These are phyloP conservation scores for Colletotrichum paranaense DNA, from an alignment of 2,329 filamentous ascomycete species.

Conservation along the genomic window DNA sequence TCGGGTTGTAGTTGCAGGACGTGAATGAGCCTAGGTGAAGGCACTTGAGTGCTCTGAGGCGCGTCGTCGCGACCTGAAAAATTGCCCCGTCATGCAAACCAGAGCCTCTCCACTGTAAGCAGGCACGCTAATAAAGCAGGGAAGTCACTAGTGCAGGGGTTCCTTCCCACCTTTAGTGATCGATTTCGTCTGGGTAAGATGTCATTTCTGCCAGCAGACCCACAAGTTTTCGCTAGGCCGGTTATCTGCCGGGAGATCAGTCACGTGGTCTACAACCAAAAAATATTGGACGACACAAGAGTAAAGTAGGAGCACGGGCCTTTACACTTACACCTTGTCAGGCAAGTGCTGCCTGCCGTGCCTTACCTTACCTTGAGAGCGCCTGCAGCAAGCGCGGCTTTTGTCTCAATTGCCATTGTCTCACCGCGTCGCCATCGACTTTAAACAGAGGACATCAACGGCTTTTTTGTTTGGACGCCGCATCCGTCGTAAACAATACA, in stretches of 20 bases:
- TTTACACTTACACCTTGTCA: no score
- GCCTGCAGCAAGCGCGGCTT: conserved; percentile 4
- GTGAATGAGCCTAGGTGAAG: not conserved
- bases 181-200: conserved; percentile 26
- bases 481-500: conserved; percentile 23
- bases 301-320: not conserved
- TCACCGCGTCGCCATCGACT: conserved; percentile 17
- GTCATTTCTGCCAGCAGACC: conserved; percentile 27
- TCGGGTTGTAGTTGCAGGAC: not conserved
- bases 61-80: conserved; percentile 37
- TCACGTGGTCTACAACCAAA: conserved; percentile 7
- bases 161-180: conserved; percentile 27
- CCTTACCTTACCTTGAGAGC: not conserved
- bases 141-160: conserved; percentile 35
- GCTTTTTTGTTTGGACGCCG: conserved; percentile 1
- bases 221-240: conserved; percentile 23
- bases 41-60: conserved; percentile 11
- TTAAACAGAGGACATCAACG: conserved; percentile 17
- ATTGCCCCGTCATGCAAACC: conserved; percentile 35
- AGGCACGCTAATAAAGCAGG: conserved; percentile 20
- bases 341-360: not conserved
- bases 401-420: conserved; percentile 9
- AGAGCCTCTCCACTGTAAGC: conserved; percentile 32
- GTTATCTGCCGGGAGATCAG: conserved; percentile 26
- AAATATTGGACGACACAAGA: not conserved